Evolutionary conservation across 257 asterid genomes (phyloP), one percentile per base, ranked within the genome.

Genomic region (Eustoma russellianum): DNA sequence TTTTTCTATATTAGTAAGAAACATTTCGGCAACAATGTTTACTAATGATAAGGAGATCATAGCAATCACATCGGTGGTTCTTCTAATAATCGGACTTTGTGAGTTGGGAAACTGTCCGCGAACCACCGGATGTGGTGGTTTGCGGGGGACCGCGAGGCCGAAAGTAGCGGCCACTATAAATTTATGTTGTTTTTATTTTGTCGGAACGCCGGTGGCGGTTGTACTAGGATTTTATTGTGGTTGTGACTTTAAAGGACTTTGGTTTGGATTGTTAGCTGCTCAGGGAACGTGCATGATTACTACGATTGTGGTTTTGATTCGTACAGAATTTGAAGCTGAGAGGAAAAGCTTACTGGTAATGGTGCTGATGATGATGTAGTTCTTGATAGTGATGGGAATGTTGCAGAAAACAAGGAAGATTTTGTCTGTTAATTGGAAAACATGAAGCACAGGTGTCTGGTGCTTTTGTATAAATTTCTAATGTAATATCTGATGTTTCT

Each of bases 91-190:
- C 57, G 96, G 96, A 55, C 84, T 88, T 0, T 84, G 96, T 49
- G 96, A 88, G 77, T 68, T 88, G 0, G 96, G 96, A 1, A 88
- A 88, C 64, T 88, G 96, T 70, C 96, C 96, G 18, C 96, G 84
- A 63, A 88, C 96, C 0, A 84, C 96, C 48, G 96, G 95, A 11
- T 88, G 96, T 43, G 96, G 96, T 58, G 93, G 84, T 2, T 50
- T 88, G 33, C 51, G 95, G 2, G 96, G 95, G 7, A 82, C 95
- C 18, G 96, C 96, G 13, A 75, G 95, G 72, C 96, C 96, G 6
- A 82, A 79, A 60, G 79, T 85, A 1, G 95, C 93, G 1, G 96
- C 95, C 0, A 78, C 78, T 38, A 84, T 88, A 13, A 88, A 88
- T 76, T 50, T 88, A 66, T 88, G 93, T 2, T 82, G 91, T 59